Evolutionary conservation across 2,329 filamentous ascomycete species (phyloP).

Genomic region (Talaromyces sp.): DNA sequence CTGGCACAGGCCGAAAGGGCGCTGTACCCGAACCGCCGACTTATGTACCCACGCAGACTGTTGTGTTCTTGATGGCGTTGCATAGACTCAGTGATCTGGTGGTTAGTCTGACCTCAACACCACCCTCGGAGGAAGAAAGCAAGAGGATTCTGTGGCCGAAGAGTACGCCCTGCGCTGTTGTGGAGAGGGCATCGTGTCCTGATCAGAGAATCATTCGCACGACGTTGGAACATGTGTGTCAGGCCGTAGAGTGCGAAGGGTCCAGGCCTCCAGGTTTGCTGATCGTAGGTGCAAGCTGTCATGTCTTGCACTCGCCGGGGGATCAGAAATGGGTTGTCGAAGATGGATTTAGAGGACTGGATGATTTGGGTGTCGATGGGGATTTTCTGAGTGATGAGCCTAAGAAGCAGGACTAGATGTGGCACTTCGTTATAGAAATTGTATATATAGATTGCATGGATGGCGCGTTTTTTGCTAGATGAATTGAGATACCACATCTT

Average conservation of each 20-base stretch:
- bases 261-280: conserved; percentile 84
- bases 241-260: conserved; percentile 83
- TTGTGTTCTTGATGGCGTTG: conserved; percentile 92
- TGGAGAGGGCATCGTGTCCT: conserved; percentile 89
- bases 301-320: conserved; percentile 63
- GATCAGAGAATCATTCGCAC: conserved; percentile 92
- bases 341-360: conserved; percentile 76
- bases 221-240: conserved; percentile 72
- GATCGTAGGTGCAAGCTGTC: conserved; percentile 79
- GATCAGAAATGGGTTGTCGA: conserved; percentile 76
- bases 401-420: not conserved
- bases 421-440: not conserved
- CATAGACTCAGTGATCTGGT: conserved; percentile 77
- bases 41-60: conserved; percentile 72
- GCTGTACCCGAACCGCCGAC: conserved; percentile 75
- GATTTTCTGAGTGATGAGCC: conserved; percentile 20
- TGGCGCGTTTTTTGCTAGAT: not conserved
- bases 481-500: not conserved
- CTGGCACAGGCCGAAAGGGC: conserved; percentile 89
- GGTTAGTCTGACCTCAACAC: conserved; percentile 57
- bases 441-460: conserved; percentile 5
- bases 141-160: conserved; percentile 57
- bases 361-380: conserved; percentile 43
- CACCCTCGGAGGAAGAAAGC: not conserved
- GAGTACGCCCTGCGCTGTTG: conserved; percentile 81